Base-by-base conservation (phyloP, 441 rosid genomes). In the Erodium chrysanthum region DNA sequence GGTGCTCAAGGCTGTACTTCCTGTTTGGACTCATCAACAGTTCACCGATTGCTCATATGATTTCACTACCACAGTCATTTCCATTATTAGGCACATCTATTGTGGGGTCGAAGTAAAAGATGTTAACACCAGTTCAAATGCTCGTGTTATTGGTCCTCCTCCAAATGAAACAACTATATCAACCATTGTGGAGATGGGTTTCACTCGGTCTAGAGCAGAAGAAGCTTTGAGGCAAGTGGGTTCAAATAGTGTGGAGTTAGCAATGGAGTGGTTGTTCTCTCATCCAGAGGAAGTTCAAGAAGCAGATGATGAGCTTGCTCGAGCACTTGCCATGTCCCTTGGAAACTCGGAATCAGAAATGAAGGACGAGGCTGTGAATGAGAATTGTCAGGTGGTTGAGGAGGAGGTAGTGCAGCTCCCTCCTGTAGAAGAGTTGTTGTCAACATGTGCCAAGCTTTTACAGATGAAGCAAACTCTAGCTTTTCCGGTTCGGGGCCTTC, bases 301-400 rank as follows among this genome's bases (percentile, higher is more conserved):
- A 76, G 99, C 91, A 81, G 99, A 94, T 72, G 99, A 94, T 83
- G 97, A 94, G 78, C 94, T 94, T 83, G 96, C 97, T 56, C 99
- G 96, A 33, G 99, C 99, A 68, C 96, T 94, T 80, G 97, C 99
- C 59, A 90, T 94, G 87, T 94, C 99, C 40, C 79, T 91, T 70
- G 99, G 99, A 52, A 94, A 84, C 72, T 83, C 97, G 68, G 99
- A 94, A 79, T 77, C 92, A 62, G 94, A 89, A 69, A 61, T 80
- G 17, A 92, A 87, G 80, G 88, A 87, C 69, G 87, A 86, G 81
- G 82, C 73, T 77, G 73, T 71, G 35, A 82, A 76, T 81, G 86
- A 76, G 44, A 73, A 62, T 70, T 68, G 62, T 65, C 85, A 78
- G 69, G 84, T 71, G 69, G 75, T 87, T 77, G 96, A 87, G 81